phyloP scores from a whole-genome alignment of 345 rosid genomes.

The Moricandia arvensis region DNA sequence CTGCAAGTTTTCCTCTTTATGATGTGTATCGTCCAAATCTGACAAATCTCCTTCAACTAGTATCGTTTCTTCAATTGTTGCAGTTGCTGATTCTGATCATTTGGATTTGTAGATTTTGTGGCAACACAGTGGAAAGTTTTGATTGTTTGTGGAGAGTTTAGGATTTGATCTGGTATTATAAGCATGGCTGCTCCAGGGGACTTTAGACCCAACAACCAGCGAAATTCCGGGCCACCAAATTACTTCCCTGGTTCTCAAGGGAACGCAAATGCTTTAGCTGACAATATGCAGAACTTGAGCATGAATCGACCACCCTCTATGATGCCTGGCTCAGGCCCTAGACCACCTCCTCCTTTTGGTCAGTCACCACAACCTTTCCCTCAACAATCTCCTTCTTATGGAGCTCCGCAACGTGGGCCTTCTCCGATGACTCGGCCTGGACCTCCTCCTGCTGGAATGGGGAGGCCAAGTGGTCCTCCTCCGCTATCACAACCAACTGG shows the following conservation, averaged over 20 bases:
- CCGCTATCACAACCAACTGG: constrained; percentile 49
- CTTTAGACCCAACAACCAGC: constrained; percentile 56
- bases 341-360: constrained; percentile 61
- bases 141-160: constrained; percentile 11
- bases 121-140: constrained; percentile 2
- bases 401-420: constrained; percentile 59
- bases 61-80: neutral
- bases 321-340: constrained; percentile 53
- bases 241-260: constrained; percentile 49
- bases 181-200: constrained; percentile 87
- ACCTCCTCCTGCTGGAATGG: constrained; percentile 54
- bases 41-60: neutral
- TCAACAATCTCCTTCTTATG: constrained; percentile 49
- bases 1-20: neutral
- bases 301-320: constrained; percentile 50
- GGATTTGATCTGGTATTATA: constrained; percentile 22
- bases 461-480: constrained; percentile 64
- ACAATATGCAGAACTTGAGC: constrained; percentile 65
- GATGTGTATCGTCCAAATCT: constrained; percentile 3
- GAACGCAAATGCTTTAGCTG: constrained; percentile 41
- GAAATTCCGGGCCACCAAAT: constrained; percentile 4
- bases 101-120: constrained; percentile 25
- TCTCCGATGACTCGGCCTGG: constrained; percentile 54
- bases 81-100: constrained; percentile 20
- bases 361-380: constrained; percentile 56